phyloP scores from a whole-genome alignment of 495 filamentous ascomycete genomes.

The Lichina pygmaea region DNA sequence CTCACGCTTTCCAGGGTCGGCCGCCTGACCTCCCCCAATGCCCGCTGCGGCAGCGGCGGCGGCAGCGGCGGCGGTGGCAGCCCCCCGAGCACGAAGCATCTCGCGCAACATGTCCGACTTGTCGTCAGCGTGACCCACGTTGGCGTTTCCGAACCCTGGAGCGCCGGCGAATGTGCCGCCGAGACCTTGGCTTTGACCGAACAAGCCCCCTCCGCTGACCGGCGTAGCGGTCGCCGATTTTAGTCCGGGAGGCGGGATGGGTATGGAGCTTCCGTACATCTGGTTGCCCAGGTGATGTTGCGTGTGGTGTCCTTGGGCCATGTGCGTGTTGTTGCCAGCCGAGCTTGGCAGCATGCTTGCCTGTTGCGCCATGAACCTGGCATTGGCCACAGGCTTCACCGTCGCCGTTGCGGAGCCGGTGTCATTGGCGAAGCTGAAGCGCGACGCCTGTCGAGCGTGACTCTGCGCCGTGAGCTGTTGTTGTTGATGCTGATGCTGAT shows the following conservation, averaged over 20 bases:
- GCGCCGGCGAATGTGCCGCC: conserved; percentile 30
- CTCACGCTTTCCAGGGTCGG: conserved; percentile 90
- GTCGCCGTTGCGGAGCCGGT: conserved; percentile 29
- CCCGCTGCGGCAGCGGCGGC: conserved; percentile 46
- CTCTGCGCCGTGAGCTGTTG: conserved; percentile 32
- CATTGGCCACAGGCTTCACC: conserved; percentile 60
- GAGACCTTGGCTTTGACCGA: conserved; percentile 55
- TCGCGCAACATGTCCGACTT: conserved; percentile 59
- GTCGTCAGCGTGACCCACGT: conserved; percentile 37
- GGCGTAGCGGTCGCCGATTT: conserved; percentile 88
- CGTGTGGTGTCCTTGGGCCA: conserved; percentile 8
- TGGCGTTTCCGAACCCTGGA: conserved; percentile 35
- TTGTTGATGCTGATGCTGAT: conserved; percentile 32
- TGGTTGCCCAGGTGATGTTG: conserved; percentile 27
- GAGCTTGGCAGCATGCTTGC: conserved; percentile 56
- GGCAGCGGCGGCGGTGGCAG: conserved; percentile 12
- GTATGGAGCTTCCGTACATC: conserved; percentile 41
- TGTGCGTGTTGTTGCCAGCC: conserved; percentile 11
- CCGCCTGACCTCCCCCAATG: conserved; percentile 32
- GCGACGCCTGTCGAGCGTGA: conserved; percentile 61
- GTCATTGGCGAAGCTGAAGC: conserved; percentile 74
- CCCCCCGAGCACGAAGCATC: conserved; percentile 33
- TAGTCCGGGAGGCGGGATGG: conserved; percentile 80
- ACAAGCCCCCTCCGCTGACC: conserved; percentile 47
- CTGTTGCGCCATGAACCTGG: conserved; percentile 72